Evolutionary conservation across 371 early-diverging fungal genomes (phyloP), one percentile per base, ranked within the genome.

Genomic region (Basidiobolus meristosporus): DNA sequence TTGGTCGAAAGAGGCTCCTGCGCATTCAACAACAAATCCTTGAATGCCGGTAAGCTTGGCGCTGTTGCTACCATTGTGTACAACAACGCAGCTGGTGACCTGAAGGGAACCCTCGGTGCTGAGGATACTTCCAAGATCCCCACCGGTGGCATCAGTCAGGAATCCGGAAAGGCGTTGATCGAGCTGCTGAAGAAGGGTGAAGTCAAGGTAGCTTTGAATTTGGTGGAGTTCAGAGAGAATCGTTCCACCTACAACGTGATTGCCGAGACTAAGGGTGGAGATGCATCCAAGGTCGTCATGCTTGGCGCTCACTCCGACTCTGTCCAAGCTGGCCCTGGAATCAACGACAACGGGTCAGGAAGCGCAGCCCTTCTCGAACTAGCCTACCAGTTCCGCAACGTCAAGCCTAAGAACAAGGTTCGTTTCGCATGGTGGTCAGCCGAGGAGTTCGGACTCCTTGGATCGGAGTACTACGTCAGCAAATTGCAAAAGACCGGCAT

Each of bases 401-500:
- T 64, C 53, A 18, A 47, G 59, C 18, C 77, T 66, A 43, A n/a
- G n/a, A n/a, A n/a, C n/a, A n/a, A n/a, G n/a, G n/a, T n/a, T n/a
- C n/a, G n/a, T n/a, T n/a, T n/a, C 60, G 73, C 70, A 11, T 84
- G 77, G 77, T 84, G 79, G 78, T 61, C 73, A 2, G 82, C 78
- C 20, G 81, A 82, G 51, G 82, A 82, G 45, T 65, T 73, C 41
- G 84, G 84, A 21, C 57, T 80, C 18, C 49, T 77, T 31, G 84
- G 84, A 14, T 73, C 81, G 17, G 53, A 58, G n/a, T 59, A 68
- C 42, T 74, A 74, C 53, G 68, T 72, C 2, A 41, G 50, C 1
- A 48, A 65, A 32, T 33, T 53, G 39, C n/a, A n/a, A n/a, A n/a
- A n/a, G n/a, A 33, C 33, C 29, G 46, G 44, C 35, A 50, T 38